These are phyloP conservation scores for Metschnikowia colocasiae DNA, from an alignment of 805 yeast genomes.

Conservation along the genomic window DNA sequence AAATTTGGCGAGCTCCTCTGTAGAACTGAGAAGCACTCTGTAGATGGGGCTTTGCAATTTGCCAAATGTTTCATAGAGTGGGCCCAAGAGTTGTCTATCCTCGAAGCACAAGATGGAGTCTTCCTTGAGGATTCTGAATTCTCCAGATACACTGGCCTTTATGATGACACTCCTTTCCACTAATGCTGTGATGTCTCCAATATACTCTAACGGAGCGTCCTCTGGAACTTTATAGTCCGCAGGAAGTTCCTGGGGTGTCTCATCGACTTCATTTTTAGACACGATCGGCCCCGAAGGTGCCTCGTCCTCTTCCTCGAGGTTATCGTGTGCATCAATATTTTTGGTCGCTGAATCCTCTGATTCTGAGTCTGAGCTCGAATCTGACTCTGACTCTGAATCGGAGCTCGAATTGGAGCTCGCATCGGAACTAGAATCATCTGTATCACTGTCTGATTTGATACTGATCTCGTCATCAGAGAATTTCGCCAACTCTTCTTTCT, in stretches of 20 bases:
- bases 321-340: slow-evolving; percentile 7
- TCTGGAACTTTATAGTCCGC: slow-evolving; percentile 56
- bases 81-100: slow-evolving; percentile 68
- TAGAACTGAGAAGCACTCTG: slow-evolving; percentile 61
- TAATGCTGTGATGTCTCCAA: slow-evolving; percentile 66
- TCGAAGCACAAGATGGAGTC: slow-evolving; percentile 75
- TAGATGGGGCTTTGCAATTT: slow-evolving; percentile 78
- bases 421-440: background rate
- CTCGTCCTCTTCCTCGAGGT: slow-evolving; percentile 44
- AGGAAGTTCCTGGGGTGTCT: slow-evolving; percentile 64
- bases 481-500: slow-evolving; percentile 7
- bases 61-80: slow-evolving; percentile 86
- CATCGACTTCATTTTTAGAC: slow-evolving; percentile 81
- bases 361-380: slow-evolving; percentile 10
- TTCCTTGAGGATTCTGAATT: slow-evolving; percentile 76
- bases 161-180: slow-evolving; percentile 73
- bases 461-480: slow-evolving; percentile 19
- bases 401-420: background rate
- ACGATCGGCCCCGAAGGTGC: slow-evolving; percentile 58
- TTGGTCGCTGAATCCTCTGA: slow-evolving; percentile 3
- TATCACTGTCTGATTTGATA: slow-evolving; percentile 4
- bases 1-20: slow-evolving; percentile 47
- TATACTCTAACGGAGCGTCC: slow-evolving; percentile 61
- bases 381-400: background rate
- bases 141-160: slow-evolving; percentile 74